phyloP scores from a whole-genome alignment of 257 asterid genomes.

The Solanum clarkiae region DNA sequence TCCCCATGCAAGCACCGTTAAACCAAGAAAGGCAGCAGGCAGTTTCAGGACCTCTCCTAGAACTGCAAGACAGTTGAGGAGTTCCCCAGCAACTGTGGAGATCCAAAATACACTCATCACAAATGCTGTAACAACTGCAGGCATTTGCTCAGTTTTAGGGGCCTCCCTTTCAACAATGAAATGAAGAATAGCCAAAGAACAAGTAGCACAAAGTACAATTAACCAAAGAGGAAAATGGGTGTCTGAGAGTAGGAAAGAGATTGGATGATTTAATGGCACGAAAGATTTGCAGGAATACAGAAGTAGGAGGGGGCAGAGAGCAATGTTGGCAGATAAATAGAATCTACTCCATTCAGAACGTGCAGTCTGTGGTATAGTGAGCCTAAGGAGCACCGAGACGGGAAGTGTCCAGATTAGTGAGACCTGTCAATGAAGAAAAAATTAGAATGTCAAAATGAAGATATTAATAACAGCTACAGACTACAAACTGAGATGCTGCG shows the following conservation, averaged over 20 bases:
- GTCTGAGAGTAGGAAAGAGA: slow-evolving; percentile 54
- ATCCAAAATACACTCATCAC: slow-evolving; percentile 97
- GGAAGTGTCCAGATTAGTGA: slow-evolving; percentile 73
- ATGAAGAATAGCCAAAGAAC: slow-evolving; percentile 62
- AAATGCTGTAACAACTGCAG: slow-evolving; percentile 46
- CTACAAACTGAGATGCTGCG: neutral
- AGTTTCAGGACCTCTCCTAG: slow-evolving; percentile 52
- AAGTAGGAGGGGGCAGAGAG: slow-evolving; percentile 77
- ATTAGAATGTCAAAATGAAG: neutral
- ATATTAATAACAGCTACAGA: neutral
- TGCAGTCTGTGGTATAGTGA: slow-evolving; percentile 72
- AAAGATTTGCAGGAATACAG: slow-evolving; percentile 68
- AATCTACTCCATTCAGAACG: slow-evolving; percentile 81
- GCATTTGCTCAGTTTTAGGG: slow-evolving; percentile 66
- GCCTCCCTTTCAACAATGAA: slow-evolving; percentile 58
- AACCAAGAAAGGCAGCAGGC: slow-evolving; percentile 74
- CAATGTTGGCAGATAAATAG: slow-evolving; percentile 69
- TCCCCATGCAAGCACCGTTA: slow-evolving; percentile 97
- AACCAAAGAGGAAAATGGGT: slow-evolving; percentile 77
- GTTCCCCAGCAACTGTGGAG: slow-evolving; percentile 82
- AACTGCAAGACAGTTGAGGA: slow-evolving; percentile 81
- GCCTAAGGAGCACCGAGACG: slow-evolving; percentile 60
- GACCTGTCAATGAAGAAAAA: slow-evolving; percentile 35
- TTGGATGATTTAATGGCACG: slow-evolving; percentile 63
- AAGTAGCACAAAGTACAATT: slow-evolving; percentile 49